Evolutionary conservation across 805 yeast genomes (phyloP), one percentile per base, ranked within the genome.

Genomic region (Myxozyma monticola): DNA sequence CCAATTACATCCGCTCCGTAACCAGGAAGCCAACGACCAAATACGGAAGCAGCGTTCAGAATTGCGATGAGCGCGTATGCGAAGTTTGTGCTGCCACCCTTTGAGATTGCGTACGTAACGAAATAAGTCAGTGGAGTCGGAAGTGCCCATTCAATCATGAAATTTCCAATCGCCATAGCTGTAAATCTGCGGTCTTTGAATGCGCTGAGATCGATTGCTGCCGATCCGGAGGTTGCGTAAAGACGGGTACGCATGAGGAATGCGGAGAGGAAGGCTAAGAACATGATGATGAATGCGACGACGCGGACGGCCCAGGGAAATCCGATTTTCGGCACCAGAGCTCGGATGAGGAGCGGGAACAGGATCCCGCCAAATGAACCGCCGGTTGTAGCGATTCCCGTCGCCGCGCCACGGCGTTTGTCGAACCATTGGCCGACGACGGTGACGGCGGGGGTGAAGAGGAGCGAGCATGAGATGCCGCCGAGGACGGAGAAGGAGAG

Each of bases 321-420:
- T 1, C 88, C 86, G n/a, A 77, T 64, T 12, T 63, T 62, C 1
- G 68, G 62, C 54, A 77, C 76, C 44, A 79, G 62, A 10, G 70
- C 62, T 48, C 76, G 68, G 51, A 81, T 65, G 63, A 79, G 66
- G 33, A 82, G 65, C 0, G 88, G 86, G 62, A 79, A 77, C 4
- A 81, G 61, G 9, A 81, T 71, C 2, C 88, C 89, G 1, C 88
- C 88, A 6, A 80, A 65, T 2, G 85, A 78, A 0, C 86, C 86
- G 2, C 88, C 88, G 8, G 80, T 67, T 48, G 83, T 78, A 3
- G 84, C 83, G 2, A 81, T 56, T 0, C 88, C 86, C 30, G 80
- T 69, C 4, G 84, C 85, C 47, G 73, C 62, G 0, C 84, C 88
- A 52, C 87, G 71, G 49, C 74, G 76, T 20, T 66, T 68, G 49